Percentiles rank a stretch among this genome's conserved stretches.
phyloP scores from a whole-genome alignment of 78 protist genomes.

The Guillardia theta region DNA sequence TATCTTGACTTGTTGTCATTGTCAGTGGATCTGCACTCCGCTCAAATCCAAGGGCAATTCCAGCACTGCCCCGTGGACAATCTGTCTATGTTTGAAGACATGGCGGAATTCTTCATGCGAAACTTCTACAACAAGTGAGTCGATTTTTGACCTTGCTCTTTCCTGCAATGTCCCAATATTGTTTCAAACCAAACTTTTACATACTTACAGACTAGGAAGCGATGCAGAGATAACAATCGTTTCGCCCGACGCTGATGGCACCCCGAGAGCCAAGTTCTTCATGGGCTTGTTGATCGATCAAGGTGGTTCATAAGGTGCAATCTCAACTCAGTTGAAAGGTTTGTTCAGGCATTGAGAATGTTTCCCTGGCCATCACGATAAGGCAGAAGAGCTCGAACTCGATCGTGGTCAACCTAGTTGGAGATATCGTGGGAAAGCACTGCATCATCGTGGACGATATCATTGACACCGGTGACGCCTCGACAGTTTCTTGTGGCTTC shows the following conservation, averaged over 20 bases:
- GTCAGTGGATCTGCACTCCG: neutral
- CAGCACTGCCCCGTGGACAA: slow-evolving; percentile 29
- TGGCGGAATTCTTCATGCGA: neutral
- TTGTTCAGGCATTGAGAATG: neutral
- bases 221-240: neutral
- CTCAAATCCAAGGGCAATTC: slow-evolving; percentile 28
- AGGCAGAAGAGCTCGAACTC: neutral
- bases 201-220: neutral
- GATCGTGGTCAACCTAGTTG: neutral
- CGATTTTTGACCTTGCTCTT: too few species aligned
- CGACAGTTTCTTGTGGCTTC: neutral
- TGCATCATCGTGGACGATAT: slow-evolving; percentile 29
- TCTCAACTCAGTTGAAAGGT: neutral
- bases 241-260: neutral
- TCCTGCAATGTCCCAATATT: too few species aligned
- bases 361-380: slow-evolving; percentile 25
- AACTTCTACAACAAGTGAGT: too few species aligned
- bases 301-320: neutral
- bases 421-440: neutral
- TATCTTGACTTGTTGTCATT: neutral
- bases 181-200: too few species aligned
- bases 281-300: neutral
- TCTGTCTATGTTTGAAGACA: slow-evolving; percentile 9
- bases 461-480: neutral
- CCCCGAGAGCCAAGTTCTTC: slow-evolving; percentile 32